phyloP scores from a whole-genome alignment of 2,329 filamentous ascomycete genomes.

The Colletotrichum horii region DNA sequence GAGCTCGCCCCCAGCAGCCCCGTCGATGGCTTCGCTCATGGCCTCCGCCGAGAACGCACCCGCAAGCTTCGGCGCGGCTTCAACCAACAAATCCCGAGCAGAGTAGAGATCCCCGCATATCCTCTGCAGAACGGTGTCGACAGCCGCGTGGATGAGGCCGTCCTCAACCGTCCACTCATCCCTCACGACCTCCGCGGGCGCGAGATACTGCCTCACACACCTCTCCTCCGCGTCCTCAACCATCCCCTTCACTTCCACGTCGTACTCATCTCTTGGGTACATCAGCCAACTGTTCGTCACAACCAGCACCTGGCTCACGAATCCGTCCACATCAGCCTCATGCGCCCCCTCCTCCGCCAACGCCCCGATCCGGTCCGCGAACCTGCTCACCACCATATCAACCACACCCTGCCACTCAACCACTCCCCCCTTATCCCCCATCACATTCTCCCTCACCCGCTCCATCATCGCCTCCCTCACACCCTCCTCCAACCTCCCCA shows the following conservation, averaged over 20 bases:
- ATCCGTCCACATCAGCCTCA: constrained; percentile 16
- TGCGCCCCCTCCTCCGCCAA: constrained; percentile 15
- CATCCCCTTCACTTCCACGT: constrained; percentile 23
- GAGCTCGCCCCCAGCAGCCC: not conserved
- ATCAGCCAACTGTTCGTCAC: constrained; percentile 51
- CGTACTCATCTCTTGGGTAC: constrained; percentile 31
- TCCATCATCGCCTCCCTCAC: constrained; percentile 40
- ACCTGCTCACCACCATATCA: constrained; percentile 70
- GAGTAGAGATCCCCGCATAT: constrained; percentile 38
- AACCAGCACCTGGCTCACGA: constrained; percentile 40
- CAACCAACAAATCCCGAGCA: not conserved
- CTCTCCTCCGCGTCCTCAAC: constrained; percentile 43
- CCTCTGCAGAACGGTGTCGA: constrained; percentile 40
- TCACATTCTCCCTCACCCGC: constrained; percentile 50
- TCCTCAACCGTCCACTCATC: constrained; percentile 45
- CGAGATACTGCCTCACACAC: constrained; percentile 53
- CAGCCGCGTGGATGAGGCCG: constrained; percentile 46
- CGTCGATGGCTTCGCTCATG: not conserved
- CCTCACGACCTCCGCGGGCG: constrained; percentile 27
- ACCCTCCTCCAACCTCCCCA: constrained; percentile 29
- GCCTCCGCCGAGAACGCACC: not conserved
- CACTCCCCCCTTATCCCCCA: constrained; percentile 28
- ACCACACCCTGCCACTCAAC: constrained; percentile 71
- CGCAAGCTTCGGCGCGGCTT: not conserved
- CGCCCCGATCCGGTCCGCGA: constrained; percentile 56